phyloP scores from a whole-genome alignment of 2,329 filamentous ascomycete species.

The Metarhizium robertsii region DNA sequence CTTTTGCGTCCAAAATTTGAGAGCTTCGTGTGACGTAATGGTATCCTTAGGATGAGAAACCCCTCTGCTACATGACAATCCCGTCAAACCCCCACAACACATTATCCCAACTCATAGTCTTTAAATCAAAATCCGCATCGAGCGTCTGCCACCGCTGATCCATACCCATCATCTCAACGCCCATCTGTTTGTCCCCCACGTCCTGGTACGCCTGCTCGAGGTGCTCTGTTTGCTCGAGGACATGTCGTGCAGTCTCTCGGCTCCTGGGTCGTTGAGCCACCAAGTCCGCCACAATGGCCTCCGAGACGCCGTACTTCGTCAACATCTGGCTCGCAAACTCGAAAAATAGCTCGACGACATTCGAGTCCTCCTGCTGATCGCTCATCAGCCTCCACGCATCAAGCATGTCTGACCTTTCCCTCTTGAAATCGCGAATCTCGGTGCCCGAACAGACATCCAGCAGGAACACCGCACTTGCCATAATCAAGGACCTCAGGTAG shows the following conservation, averaged over 20 bases:
- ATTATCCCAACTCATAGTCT: conserved; percentile 7
- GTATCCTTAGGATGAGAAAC: not conserved
- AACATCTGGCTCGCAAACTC: conserved; percentile 4
- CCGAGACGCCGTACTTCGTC: conserved; percentile 1
- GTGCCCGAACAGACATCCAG: conserved; percentile 3
- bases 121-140: conserved; percentile 5
- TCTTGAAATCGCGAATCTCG: not conserved
- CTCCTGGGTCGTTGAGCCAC: not conserved
- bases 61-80: conserved; percentile 1
- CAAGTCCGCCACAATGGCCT: conserved; percentile 1
- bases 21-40: too few relatives aligned
- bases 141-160: conserved; percentile 4
- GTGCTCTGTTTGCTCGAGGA: not conserved
- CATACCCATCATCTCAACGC: not conserved
- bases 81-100: conserved; percentile 5
- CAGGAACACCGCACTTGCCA: conserved; percentile 3
- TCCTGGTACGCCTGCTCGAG: not conserved
- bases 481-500: not conserved
- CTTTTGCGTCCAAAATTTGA: too few relatives aligned
- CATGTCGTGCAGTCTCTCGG: not conserved
- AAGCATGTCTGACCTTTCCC: conserved; percentile 2
- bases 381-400: conserved; percentile 2
- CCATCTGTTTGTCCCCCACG: not conserved
- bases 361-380: conserved; percentile 2
- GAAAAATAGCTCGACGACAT: conserved; percentile 4